phyloP scores from a whole-genome alignment of 306 rosid genomes.

The Oemleria cerasiformis region DNA sequence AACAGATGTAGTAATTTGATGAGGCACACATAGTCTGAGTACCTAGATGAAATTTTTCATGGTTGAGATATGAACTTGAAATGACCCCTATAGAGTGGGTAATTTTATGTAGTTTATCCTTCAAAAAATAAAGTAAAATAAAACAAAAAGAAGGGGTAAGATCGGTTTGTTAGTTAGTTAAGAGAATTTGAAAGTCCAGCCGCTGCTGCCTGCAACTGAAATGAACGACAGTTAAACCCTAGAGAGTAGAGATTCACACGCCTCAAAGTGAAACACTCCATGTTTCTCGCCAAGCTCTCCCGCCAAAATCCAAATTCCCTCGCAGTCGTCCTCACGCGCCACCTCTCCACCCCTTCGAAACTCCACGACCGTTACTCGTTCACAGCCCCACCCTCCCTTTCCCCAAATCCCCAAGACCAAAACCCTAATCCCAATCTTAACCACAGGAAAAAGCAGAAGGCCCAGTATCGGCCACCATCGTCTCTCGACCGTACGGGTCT shows the following conservation, averaged over 20 bases:
- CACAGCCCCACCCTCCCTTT: slow-evolving; percentile 51
- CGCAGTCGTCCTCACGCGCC: slow-evolving; percentile 45
- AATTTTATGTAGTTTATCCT: too few species aligned
- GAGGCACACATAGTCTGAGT: too few species aligned
- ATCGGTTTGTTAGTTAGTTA: too few species aligned
- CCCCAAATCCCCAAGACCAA: slow-evolving; percentile 39
- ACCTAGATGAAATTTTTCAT: too few species aligned
- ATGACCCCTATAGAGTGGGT: too few species aligned
- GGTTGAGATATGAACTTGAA: too few species aligned
- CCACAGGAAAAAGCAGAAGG: slow-evolving; percentile 45
- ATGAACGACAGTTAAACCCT: too few species aligned
- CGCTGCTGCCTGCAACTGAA: too few species aligned
- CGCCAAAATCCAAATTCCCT: slow-evolving; percentile 45
- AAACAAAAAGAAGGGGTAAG: too few species aligned
- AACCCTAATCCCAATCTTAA: slow-evolving; percentile 27
- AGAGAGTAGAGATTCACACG: background rate
- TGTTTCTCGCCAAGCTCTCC: slow-evolving; percentile 47
- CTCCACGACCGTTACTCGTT: slow-evolving; percentile 71
- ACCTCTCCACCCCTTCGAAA: slow-evolving; percentile 47
- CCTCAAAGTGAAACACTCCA: slow-evolving; percentile 23
- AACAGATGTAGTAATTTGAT: too few species aligned
- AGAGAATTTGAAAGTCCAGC: too few species aligned
- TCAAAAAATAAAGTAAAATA: too few species aligned
- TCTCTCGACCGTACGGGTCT: slow-evolving; percentile 59
- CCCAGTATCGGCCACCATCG: slow-evolving; percentile 63